Evolutionary conservation across 2,329 filamentous ascomycete genomes (phyloP), one percentile per base, ranked within the genome.

Genomic region (Sporothrix protearum): DNA sequence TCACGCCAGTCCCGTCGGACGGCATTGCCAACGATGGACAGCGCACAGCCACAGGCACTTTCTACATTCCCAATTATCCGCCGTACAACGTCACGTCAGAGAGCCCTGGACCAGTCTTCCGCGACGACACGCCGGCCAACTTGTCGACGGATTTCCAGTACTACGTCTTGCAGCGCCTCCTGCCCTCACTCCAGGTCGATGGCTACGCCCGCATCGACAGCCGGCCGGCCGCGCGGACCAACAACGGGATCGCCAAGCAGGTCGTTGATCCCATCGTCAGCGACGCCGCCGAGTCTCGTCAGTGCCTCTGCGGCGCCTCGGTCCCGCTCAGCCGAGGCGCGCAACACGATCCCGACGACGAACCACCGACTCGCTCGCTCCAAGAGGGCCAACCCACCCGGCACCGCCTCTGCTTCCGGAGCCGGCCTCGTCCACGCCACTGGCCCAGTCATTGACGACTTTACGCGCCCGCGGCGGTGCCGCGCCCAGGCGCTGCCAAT

Each of bases 351-450:
- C 59, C 36, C 10, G 59, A 64, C n/a, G 59, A 64, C 12, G 59
- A 64, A n/a, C 36, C 59, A n/a, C 36, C 59, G 9, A 64, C 36
- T 7, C 59, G 59, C n/a, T 42, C 36, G n/a, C 59, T 64, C 59
- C 59, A 64, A 22, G 59, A 64, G 12, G 59, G 59, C n/a, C 59
- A 45, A 39, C 59, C 2, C 36, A 28, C n/a, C 59, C 14, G 2
- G 59, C 36, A 2, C 42, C 42, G 12, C 59, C 59, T 7, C 10
- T 64, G n/a, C 36, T 64, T 5, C 59, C 59, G 2, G 36, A 42
- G 8, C 36, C 39, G 12, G 59, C 59, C 22, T 12, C 36, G 12
- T 64, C 59, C 10, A 64, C 59, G 4, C 59, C 59, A 36, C 59
- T 64, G 10, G 59, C 3, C 59, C 59, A 1, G 14, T 64, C n/a